Percentiles rank a stretch among this genome's conserved stretches.
These are phyloP conservation scores for Tricholoma sp. DNA, from an alignment of 768 basidiomycete species.

Conservation along the genomic window DNA sequence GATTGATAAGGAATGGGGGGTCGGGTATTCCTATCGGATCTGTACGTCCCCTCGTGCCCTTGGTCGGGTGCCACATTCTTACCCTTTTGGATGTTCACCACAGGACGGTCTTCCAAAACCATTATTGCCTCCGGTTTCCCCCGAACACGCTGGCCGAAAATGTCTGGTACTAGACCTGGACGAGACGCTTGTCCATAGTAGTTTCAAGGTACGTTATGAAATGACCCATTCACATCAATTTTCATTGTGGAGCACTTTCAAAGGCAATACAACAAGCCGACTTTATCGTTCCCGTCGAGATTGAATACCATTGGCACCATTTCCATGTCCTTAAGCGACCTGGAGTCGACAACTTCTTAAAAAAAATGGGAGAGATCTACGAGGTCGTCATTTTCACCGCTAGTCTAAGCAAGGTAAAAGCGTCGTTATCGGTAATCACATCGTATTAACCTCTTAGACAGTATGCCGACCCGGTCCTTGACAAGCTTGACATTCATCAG, in stretches of 20 bases:
- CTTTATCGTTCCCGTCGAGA: constrained; percentile 98
- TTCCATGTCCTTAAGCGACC: constrained; percentile 99
- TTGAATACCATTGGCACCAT: constrained; percentile 97
- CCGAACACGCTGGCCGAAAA: constrained; percentile 85
- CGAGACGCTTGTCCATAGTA: constrained; percentile 96
- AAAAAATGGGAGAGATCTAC: constrained; percentile 96
- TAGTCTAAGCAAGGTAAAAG: constrained; percentile 83
- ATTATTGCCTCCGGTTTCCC: constrained; percentile 75
- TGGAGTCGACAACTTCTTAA: constrained; percentile 94
- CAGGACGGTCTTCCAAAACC: constrained; percentile 86
- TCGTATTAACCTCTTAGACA: constrained; percentile 22
- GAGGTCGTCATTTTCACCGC: constrained; percentile 98
- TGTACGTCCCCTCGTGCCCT: constrained; percentile 41
- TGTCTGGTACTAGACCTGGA: constrained; percentile 96
- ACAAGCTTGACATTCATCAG: constrained; percentile 89
- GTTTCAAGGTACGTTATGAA: constrained; percentile 76
- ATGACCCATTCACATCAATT: constrained; percentile 1
- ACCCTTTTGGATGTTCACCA: neutral
- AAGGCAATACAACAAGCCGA: constrained; percentile 92
- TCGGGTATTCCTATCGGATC: constrained; percentile 92
- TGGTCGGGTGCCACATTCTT: neutral
- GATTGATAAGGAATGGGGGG: constrained; percentile 83
- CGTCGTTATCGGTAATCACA: neutral
- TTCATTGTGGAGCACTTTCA: neutral
- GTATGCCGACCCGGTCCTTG: constrained; percentile 98